Conservation (phyloP, 495 filamentous ascomycete species). For the Poronia punctata region DNA sequence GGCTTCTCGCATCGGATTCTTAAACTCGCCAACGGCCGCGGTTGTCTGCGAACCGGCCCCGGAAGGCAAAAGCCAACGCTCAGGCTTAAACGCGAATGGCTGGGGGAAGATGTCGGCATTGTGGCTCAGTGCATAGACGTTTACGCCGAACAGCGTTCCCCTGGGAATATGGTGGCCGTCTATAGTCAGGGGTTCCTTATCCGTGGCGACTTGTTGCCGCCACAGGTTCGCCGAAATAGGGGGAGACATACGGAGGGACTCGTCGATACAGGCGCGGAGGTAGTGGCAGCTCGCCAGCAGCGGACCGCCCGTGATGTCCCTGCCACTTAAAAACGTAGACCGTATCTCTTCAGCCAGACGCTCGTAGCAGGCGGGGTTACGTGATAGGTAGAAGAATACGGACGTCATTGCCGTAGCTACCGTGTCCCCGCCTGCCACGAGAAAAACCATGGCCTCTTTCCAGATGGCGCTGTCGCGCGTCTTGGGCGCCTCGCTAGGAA, state of each 20-base stretch:
- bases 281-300: constrained; percentile 44
- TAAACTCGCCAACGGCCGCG: neutral
- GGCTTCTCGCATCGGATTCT: constrained; percentile 17
- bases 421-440: constrained; percentile 36
- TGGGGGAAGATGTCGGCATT: constrained; percentile 28
- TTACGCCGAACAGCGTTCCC: constrained; percentile 26
- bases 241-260: constrained; percentile 50
- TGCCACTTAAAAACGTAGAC: constrained; percentile 24
- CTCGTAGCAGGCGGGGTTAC: constrained; percentile 33
- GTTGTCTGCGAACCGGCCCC: neutral
- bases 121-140: constrained; percentile 31
- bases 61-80: constrained; percentile 29
- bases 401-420: constrained; percentile 37
- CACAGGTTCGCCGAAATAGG: constrained; percentile 39
- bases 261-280: constrained; percentile 46
- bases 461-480: neutral
- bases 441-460: constrained; percentile 1
- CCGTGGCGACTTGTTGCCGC: constrained; percentile 20
- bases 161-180: constrained; percentile 16
- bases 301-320: constrained; percentile 26
- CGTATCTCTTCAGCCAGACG: constrained; percentile 36
- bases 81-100: constrained; percentile 29
- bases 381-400: constrained; percentile 47
- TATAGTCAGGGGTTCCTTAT: constrained; percentile 21
- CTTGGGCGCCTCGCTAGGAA: neutral